Evolutionary conservation across 306 rosid genomes (phyloP).

Genomic region (Prunus armeniaca): DNA sequence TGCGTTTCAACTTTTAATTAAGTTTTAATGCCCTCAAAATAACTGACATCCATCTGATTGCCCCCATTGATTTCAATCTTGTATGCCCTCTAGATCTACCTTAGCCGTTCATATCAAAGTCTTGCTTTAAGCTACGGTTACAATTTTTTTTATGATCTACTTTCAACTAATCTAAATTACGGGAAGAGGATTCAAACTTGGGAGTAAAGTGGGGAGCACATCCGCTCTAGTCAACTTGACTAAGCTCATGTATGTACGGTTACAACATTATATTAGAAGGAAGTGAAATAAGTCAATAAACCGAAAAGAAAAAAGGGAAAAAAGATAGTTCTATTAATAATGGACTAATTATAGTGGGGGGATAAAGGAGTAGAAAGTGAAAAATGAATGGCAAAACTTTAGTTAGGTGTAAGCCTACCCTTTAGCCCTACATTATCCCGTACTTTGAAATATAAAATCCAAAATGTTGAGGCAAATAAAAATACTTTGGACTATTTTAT

Average conservation of each 20-base stretch:
- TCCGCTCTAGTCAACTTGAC: too few species aligned
- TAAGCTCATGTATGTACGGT: accelerated
- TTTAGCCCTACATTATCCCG: slow-evolving; percentile 29
- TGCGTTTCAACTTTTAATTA: neutral
- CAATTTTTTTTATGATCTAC: neutral
- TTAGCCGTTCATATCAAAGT: neutral
- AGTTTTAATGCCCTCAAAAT: neutral
- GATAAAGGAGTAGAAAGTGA: slow-evolving; percentile 17
- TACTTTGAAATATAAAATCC: neutral
- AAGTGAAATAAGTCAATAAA: slow-evolving; percentile 3
- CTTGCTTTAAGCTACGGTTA: neutral
- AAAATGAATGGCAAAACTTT: slow-evolving; percentile 20
- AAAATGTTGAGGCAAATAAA: slow-evolving; percentile 7
- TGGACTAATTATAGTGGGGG: slow-evolving; percentile 25
- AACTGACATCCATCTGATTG: neutral
- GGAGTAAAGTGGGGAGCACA: accelerated
- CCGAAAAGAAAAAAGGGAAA: neutral
- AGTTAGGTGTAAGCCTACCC: slow-evolving; percentile 16
- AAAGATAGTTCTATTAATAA: slow-evolving; percentile 12
- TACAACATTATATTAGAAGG: neutral
- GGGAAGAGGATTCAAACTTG: accelerated
- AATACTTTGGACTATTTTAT: slow-evolving; percentile 19
- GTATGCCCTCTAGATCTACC: neutral
- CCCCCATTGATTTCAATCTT: neutral
- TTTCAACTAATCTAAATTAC: too few species aligned